Conservation (phyloP, 78 protist species). For the Dictyostelium capitatum region DNA sequence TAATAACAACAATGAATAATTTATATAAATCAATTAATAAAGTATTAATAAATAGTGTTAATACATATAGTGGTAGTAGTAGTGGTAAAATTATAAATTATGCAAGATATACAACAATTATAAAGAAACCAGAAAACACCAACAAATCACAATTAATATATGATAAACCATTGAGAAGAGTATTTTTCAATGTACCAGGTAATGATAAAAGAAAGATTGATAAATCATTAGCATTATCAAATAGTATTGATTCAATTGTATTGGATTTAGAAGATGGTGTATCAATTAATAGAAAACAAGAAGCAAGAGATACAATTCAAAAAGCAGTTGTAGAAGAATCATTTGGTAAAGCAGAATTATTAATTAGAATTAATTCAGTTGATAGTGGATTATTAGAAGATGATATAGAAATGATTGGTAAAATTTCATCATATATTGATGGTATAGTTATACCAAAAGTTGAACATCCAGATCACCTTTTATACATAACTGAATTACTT, state of each 20-base stretch:
- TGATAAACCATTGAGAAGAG: constrained; percentile 76
- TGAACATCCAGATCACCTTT: constrained; percentile 46
- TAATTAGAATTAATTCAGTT: constrained; percentile 67
- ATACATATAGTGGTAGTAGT: not conserved
- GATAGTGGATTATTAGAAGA: constrained; percentile 69
- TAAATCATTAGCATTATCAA: constrained; percentile 55
- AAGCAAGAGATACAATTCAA: constrained; percentile 72
- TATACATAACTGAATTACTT: constrained; percentile 18
- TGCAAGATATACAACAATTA: not conserved
- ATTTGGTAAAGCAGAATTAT: constrained; percentile 39
- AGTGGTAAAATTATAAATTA: not conserved
- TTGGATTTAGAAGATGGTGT: constrained; percentile 86
- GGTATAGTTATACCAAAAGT: constrained; percentile 83
- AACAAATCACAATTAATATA: constrained; percentile 33
- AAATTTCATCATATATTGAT: constrained; percentile 44
- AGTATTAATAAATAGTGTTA: not conserved
- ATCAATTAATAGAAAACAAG: constrained; percentile 70
- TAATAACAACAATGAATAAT: not conserved
- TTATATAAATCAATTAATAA: not conserved
- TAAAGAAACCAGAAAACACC: not conserved
- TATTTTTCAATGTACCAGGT: constrained; percentile 83
- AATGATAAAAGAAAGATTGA: constrained; percentile 78
- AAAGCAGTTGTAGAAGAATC: constrained; percentile 23
- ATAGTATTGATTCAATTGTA: constrained; percentile 68
- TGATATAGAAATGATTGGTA: constrained; percentile 36